These are phyloP conservation scores for Graphiopsis chlorocephala DNA, from an alignment of 2,329 filamentous ascomycete species.

Conservation along the genomic window DNA sequence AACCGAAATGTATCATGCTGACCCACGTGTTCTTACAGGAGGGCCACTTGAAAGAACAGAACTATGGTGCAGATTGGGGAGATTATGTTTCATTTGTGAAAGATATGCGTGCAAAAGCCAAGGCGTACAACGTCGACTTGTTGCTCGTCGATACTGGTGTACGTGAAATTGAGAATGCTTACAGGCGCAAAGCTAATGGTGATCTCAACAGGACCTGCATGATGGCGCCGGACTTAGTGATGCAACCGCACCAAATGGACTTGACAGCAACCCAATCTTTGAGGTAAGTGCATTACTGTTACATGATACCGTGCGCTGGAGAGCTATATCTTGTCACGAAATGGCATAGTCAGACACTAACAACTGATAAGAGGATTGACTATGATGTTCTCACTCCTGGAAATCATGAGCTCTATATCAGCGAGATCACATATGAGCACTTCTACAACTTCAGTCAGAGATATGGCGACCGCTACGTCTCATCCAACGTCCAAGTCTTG, in stretches of 20 bases:
- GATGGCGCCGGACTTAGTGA: slow-evolving; percentile 64
- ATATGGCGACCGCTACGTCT: slow-evolving; percentile 55
- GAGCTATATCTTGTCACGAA: background rate
- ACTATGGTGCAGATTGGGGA: slow-evolving; percentile 65
- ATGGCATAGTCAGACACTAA: background rate
- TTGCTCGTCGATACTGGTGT: slow-evolving; percentile 59
- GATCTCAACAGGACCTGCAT: slow-evolving; percentile 54
- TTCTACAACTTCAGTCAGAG: slow-evolving; percentile 58
- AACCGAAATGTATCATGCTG: background rate
- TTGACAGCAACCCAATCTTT: slow-evolving; percentile 53
- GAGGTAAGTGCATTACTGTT: slow-evolving; percentile 29
- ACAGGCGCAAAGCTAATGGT: background rate
- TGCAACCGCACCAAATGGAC: slow-evolving; percentile 57
- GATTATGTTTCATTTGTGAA: slow-evolving; percentile 61
- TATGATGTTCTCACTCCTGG: slow-evolving; percentile 51
- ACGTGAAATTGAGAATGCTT: slow-evolving; percentile 16
- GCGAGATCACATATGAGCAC: slow-evolving; percentile 60
- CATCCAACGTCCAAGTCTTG: slow-evolving; percentile 52
- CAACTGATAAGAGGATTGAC: slow-evolving; percentile 39
- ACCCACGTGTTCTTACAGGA: slow-evolving; percentile 12
- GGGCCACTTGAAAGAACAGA: slow-evolving; percentile 54
- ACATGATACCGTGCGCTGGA: background rate
- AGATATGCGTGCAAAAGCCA: slow-evolving; percentile 59
- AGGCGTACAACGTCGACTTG: slow-evolving; percentile 57
- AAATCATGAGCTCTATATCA: slow-evolving; percentile 66